These are phyloP conservation scores for Hyphopichia burtonii DNA, from an alignment of 1,139 yeast species.

Conservation along the genomic window DNA sequence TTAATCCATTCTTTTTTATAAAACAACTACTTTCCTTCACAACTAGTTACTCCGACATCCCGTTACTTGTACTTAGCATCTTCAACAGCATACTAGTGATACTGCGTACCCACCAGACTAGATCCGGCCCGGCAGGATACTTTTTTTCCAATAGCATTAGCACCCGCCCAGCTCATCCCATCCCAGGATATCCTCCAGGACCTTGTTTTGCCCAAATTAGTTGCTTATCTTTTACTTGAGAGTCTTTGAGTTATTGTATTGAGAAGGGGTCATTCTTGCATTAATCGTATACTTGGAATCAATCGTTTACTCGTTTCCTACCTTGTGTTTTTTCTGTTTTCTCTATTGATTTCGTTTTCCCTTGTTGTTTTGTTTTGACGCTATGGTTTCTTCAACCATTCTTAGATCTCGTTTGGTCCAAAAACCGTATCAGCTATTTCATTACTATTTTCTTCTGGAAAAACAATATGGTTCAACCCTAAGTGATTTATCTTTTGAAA, in stretches of 20 bases:
- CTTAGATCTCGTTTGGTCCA: conserved; percentile 36
- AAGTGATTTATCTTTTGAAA: conserved; percentile 58
- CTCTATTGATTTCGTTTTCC: background rate
- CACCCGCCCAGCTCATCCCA: no score
- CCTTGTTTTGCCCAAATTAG: no score
- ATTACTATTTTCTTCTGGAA: conserved; percentile 56
- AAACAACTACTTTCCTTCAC: background rate
- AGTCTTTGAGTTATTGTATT: no score
- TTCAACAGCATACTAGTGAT: background rate
- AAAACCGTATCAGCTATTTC: conserved; percentile 46
- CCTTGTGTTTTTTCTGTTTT: background rate
- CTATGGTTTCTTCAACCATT: conserved; percentile 13
- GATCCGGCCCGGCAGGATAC: no score
- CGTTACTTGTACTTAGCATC: background rate
- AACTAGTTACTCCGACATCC: background rate
- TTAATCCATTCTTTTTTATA: background rate
- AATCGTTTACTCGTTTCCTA: background rate
- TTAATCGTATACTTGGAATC: background rate
- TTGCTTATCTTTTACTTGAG: no score
- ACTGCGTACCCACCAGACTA: no score
- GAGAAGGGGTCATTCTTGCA: no score
- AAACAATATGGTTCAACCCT: conserved; percentile 54
- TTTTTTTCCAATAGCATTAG: no score
- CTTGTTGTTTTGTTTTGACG: no score
- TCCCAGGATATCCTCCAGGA: no score